phyloP scores from a whole-genome alignment of 352 stramenopile genomes.

The Blastocystis sp. region DNA sequence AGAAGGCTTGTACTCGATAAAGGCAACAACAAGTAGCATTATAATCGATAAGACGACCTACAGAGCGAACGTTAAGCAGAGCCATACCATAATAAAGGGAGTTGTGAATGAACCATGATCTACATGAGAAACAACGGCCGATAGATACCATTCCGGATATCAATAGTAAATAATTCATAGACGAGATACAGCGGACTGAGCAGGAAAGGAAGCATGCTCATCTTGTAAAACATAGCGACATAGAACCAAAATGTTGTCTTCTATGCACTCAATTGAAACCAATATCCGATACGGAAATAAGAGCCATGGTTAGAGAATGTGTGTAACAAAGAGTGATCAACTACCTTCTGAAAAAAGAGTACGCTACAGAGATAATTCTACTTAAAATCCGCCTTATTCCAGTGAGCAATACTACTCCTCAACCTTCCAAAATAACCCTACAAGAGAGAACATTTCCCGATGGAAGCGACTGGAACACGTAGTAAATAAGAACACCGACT shows the following conservation, averaged over 20 bases:
- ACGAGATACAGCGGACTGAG: slow-evolving; percentile 28
- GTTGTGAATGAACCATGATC: not conserved
- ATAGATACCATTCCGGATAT: not conserved
- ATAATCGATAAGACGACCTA: slow-evolving; percentile 5
- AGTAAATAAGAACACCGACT: not conserved
- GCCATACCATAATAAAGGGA: not conserved
- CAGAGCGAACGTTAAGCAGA: not conserved
- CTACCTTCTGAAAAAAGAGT: not conserved
- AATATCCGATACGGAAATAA: not conserved
- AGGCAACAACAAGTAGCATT: not conserved
- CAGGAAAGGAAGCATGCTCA: slow-evolving; percentile 44
- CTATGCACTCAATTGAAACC: not conserved
- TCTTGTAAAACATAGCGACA: slow-evolving; percentile 44
- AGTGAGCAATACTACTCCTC: not conserved
- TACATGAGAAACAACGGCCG: not conserved
- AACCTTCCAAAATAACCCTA: not conserved
- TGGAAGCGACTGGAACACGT: not conserved
- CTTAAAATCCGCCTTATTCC: not conserved
- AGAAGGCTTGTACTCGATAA: slow-evolving; percentile 32
- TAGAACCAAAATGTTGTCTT: slow-evolving; percentile 54
- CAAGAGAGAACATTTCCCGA: not conserved
- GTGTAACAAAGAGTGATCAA: not conserved
- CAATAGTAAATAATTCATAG: slow-evolving; percentile 44
- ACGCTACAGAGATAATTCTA: not conserved
- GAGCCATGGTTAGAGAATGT: not conserved